Evolutionary conservation across 2,329 filamentous ascomycete genomes (phyloP), one percentile per base, ranked within the genome.

Genomic region (Alternaria angustiovoidea): DNA sequence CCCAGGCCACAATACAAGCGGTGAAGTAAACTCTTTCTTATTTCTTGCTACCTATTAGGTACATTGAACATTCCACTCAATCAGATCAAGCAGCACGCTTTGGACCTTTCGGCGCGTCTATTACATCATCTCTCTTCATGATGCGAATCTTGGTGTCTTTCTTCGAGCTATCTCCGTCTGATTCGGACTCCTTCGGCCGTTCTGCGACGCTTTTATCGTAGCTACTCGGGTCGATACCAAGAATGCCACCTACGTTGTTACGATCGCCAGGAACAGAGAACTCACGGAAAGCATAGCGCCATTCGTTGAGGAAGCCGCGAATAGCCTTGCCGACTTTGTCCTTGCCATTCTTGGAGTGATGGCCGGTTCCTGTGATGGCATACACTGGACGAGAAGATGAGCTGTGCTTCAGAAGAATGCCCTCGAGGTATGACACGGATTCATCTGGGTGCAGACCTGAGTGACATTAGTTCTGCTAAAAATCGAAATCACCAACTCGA

Each of bases 291-390:
- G 92, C 91, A 76, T 97, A 99, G 64, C 92, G 88, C 93, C 94
- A 97, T 77, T 98, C 94, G 75, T 94, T 96, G 56, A 99, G 83
- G 81, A 96, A 98, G 67, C 87, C 88, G 55, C 95, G 90, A 63
- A 98, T 89, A 1, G 94, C 93, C 81, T 96, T 97, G 75, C 94
- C 94, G 36, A 99, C 92, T 81, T 99, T 99, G 80, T 99, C 95
- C 79, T 98, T 98, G 72, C 95, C 94, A 75, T 97, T 97, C 83
- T 98, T 98, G 78, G 92, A 96, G 80, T 99, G 95, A 74, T 98
- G 94, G 4, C 94, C 95, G 1, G 94, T 98, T 44, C 95, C 95
- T 1, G 94, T 97, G 76, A 99, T 98, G 67, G 94, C 94, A 76
- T 98, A 99, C 42, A 99, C 87, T 3, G 94, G 91, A 22, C 89